These are phyloP conservation scores for Diaporthe velutina DNA, from an alignment of 2,329 filamentous ascomycete species.

Conservation along the genomic window DNA sequence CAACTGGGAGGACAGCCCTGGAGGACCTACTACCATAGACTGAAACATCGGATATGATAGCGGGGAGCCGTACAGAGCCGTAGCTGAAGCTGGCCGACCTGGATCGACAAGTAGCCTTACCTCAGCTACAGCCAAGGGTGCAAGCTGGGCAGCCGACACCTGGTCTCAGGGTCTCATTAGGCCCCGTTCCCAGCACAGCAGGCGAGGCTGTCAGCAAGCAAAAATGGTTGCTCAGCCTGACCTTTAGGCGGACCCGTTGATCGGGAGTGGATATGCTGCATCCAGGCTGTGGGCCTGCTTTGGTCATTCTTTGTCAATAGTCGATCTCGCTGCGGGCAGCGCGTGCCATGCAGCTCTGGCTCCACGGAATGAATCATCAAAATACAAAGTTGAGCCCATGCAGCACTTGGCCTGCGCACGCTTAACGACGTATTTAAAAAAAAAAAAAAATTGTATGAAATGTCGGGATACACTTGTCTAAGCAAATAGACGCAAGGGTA, in stretches of 20 bases:
- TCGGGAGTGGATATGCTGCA: slow-evolving; percentile 17
- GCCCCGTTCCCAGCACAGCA: neutral
- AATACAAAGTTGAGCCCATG: neutral
- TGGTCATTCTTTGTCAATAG: neutral
- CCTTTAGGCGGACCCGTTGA: neutral
- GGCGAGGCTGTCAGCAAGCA: slow-evolving; percentile 17
- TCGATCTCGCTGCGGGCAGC: neutral
- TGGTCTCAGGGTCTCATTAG: neutral
- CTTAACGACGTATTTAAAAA: neutral
- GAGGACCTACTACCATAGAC: neutral
- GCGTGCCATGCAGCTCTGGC: neutral
- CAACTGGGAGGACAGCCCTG: no score
- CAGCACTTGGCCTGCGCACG: neutral
- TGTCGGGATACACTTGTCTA: neutral
- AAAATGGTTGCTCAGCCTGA: slow-evolving; percentile 3
- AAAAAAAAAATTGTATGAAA: no score
- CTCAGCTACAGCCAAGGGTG: neutral
- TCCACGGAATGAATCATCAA: neutral
- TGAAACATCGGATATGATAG: neutral
- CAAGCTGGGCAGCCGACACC: neutral
- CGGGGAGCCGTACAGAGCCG: neutral
- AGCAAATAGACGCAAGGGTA: neutral
- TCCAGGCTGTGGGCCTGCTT: neutral
- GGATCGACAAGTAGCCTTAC: neutral
- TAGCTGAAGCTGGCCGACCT: neutral